Evolutionary conservation across 1,139 yeast genomes (phyloP), one percentile per base, ranked within the genome.

Genomic region (Yamadazyma aaseri): DNA sequence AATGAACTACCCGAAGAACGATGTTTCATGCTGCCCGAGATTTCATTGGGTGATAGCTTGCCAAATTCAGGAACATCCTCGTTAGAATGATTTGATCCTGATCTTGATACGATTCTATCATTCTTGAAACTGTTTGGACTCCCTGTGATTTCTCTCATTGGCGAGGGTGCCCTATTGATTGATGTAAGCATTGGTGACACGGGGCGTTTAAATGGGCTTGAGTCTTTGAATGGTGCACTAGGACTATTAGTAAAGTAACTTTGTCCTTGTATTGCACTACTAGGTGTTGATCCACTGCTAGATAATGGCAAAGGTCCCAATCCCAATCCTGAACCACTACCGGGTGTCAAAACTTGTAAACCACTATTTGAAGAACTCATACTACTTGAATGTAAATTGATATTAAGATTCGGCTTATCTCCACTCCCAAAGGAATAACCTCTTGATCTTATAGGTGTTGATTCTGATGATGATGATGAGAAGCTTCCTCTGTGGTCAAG

Each of bases 401-500:
- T 28, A 22, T 31, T 38, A 18, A 38, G 31, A 15, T 16, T 30
- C 9, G 38, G 35, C n/a, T 24, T 29, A 12, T 35, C 38, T 8
- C 31, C 20, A 28, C 27, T 55, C 20, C 45, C 46, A 40, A 65
- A 55, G 1, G 75, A 68, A 42, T 55, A 63, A 1, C 73, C 73
- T 34, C 74, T 51, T 3, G 71, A 57, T 34, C 72, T 51, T 4
- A 49, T 38, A 3, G 72, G 64, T 0, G 69, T 58, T 0, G 70
- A 61, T 13, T 70, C 75, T 1, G 73, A 64, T 3, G 74, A 66
- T 2, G 71, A 59, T 6, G 67, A 59, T 12, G 78, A 65, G 38
- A 62, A 62, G 42, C 73, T 67, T 38, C 57, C 56, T 16, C 74
- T 44, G 43, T 69, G 76, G 44, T 81, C 86, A 42, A 81, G 47